Evolutionary conservation across 2,329 filamentous ascomycete species (phyloP).

Genomic region (Colletotrichum sp.): DNA sequence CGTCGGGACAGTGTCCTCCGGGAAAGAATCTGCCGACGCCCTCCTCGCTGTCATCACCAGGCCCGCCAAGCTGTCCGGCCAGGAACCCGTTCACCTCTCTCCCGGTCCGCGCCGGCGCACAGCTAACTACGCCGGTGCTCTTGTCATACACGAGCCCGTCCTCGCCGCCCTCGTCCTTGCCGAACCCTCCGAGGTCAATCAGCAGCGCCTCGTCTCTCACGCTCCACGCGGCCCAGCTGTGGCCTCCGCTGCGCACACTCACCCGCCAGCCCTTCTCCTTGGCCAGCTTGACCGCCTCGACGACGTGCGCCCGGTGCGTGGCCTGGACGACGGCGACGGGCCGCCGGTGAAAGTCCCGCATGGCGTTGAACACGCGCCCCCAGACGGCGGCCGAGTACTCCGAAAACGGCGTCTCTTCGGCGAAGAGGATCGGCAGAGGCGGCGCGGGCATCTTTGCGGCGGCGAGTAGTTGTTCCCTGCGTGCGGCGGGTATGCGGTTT

Average conservation of each 20-base stretch:
- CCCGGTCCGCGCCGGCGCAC: constrained; percentile 54
- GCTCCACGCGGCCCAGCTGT: constrained; percentile 55
- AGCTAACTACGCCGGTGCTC: constrained; percentile 39
- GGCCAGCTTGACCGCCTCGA: constrained; percentile 43
- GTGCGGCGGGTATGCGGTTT: neutral
- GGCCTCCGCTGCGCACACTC: constrained; percentile 53
- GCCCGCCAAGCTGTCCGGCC: constrained; percentile 21
- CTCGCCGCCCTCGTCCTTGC: constrained; percentile 22
- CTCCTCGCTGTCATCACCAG: neutral
- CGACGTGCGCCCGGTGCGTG: constrained; percentile 37
- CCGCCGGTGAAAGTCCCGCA: constrained; percentile 34
- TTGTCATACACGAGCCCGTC: constrained; percentile 42
- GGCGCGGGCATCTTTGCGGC: neutral
- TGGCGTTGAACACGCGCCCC: constrained; percentile 48
- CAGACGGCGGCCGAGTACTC: constrained; percentile 30
- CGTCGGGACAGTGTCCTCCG: constrained; percentile 61
- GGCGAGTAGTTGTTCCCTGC: neutral
- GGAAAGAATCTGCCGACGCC: constrained; percentile 49
- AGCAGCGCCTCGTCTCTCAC: constrained; percentile 50
- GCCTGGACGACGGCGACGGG: constrained; percentile 48
- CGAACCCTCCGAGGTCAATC: constrained; percentile 33
- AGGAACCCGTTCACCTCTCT: constrained; percentile 44
- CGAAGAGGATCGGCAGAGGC: constrained; percentile 25
- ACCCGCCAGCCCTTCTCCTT: constrained; percentile 35
- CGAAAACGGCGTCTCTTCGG: constrained; percentile 25